Base-by-base conservation (phyloP, 805 yeast species). In the Candida ovalis region DNA sequence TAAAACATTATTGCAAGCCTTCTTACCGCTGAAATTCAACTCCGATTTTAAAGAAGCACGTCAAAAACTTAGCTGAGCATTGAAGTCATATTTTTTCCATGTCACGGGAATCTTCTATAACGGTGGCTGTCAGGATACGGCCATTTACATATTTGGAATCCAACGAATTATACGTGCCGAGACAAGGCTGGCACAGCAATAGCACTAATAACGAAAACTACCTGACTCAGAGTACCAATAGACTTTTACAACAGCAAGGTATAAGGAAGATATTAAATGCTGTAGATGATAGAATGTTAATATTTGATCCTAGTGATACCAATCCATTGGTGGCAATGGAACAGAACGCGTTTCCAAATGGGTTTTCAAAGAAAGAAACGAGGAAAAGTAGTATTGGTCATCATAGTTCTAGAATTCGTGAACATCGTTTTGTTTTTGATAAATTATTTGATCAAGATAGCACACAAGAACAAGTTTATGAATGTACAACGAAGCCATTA, bases 361-460 rank as follows among this genome's bases (percentile, higher is more conserved):
- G 55, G 17, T 50, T 41, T 23, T 37, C 25, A 18, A 51, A 47
- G 42, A 24, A 27, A 42, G 43, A 48, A 27, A 43, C 49, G 48
- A 37, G 48, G 39, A 58, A 43, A 37, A 56, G 54, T 35, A 43
- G 49, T 24, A 49, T 60, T 12, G 64, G 64, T 1, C 44, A 52
- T 9, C 63, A 66, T 44, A 65, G 64, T 42, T 66, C 80, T 4
- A 68, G 90, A 45, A 74, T 80, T 35, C 65, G 85, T 52, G 96
- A 89, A 59, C 88, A 85, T 57, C 72, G 85, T 48, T 91, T 88
- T 67, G 86, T 86, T 1, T 91, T 91, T 66, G 97, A 91, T 66
- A 72, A 76, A 49, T 67, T 90, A 10, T 88, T 90, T 63, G 94
- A 85, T 63, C 84, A 78, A 46, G 67, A 66, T 19, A 68, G 86